Evolutionary conservation across 2,329 filamentous ascomycete genomes (phyloP), one percentile per base, ranked within the genome.

Genomic region (Chrysoporthe deuterocubensis): DNA sequence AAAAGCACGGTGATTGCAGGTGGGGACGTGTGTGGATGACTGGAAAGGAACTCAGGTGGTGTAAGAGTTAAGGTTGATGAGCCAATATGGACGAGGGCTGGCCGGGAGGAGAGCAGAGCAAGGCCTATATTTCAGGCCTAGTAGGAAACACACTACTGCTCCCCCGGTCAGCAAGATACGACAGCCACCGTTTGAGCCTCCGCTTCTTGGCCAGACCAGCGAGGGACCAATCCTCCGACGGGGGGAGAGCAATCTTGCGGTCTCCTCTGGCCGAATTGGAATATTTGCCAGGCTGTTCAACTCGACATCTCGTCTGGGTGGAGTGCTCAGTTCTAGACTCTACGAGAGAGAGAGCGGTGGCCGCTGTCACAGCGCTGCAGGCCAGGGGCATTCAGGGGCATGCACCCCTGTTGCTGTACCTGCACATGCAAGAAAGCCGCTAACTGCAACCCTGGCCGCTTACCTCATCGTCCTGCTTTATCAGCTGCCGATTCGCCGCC

Each of bases 401-500:
- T n/a, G 8, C 21, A 54, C 43, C 48, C 54, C 64, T 62, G 46
- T 40, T 50, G 13, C 13, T 64, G 56, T 40, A 57, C 37, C 11
- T 46, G 48, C 48, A 40, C 6, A 42, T 42, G 52, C 34, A 61
- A 54, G 48, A 21, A 13, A 9, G 3, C 11, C 13, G 7, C 34
- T n/a, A 7, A 5, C 56, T 43, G 34, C 43, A 59, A 9, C 11
- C 16, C n/a, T n/a, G 11, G 7, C 9, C 26, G 40, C 48, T 40
- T 46, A 59, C 56, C 26, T 54, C 46, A 18, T 56, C 37, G 54
- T n/a, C 18, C 21, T 67, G 66, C 65, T 68, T 68, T 65, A 70
- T 70, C 68, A 70, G 68, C 68, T 68, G 68, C 68, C 68, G 68
- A 68, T 58, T 43, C 64, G 40, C 56, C 62, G 67, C 68, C 68